Base-by-base conservation (phyloP, 352 stramenopile species). In the Globisporangium yorkense region DNA sequence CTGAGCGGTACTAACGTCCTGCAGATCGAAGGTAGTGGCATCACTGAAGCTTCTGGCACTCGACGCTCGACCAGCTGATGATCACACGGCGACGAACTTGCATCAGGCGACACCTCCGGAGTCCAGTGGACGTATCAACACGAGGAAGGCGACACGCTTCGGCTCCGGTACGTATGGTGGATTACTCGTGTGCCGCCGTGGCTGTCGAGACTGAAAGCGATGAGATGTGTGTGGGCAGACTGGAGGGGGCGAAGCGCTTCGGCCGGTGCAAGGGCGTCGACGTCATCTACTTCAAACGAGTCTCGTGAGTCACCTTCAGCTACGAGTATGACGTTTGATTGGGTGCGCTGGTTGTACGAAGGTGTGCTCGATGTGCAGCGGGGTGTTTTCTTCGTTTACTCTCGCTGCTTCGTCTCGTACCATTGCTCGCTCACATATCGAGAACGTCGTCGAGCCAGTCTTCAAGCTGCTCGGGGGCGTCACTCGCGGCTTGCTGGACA, bases 231-330 rank as follows among this genome's bases (percentile, higher is more conserved):
- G 24, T 54, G 9, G 57, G 5, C 46, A 88, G 82, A 3, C 50
- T 92, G n/a, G 77, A 88, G 63, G 82, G 80, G 3, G 82, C 77
- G 3, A 87, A 83, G 63, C 76, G 77, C 9, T 89, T 88, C 53
- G 80, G 72, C 1, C 64, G 82, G 43, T 92, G 80, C 66, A 90
- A 89, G 48, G 83, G 80, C n/a, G 83, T 92, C 6, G 83, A 92
- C 49, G 77, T 88, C 54, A 90, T 92, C 49, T 92, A 90, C 70
- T 88, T 92, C 50, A 59, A 70, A 48, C 51, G 72, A 66, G 53
- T 16, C 47, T n/a, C 33, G 18, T 52, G 33, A 56, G 24, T 27
- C 24, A 27, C 24, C 24, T 27, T 27, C 24, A 27, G 24, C 24
- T 27, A 27, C 24, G 24, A 27, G 24, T 27, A 27, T 27, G 1